A percentile compares a stretch with the other conserved stretches of the same genome.
Evolutionary conservation across 1,284 basidiomycete species (phyloP).

Genomic region (Pterula multifida): DNA sequence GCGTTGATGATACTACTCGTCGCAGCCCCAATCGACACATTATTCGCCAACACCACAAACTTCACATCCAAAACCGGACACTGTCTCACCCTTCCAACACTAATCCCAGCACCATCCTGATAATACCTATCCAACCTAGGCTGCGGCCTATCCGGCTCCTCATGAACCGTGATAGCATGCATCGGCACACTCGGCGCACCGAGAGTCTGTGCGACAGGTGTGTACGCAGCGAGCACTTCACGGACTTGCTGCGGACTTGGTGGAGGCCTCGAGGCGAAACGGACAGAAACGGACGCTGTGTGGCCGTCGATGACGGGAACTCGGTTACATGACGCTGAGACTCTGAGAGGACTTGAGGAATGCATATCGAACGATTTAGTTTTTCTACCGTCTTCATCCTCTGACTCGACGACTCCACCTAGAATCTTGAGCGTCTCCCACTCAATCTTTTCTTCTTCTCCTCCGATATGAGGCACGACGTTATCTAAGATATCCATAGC

Average conservation of each 20-base stretch:
- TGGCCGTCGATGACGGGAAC: slow-evolving; percentile 93
- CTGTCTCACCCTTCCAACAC: slow-evolving; percentile 84
- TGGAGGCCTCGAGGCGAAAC: slow-evolving; percentile 72
- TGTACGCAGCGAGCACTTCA: slow-evolving; percentile 68
- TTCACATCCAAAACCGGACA: slow-evolving; percentile 92
- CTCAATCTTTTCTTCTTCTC: slow-evolving; percentile 99
- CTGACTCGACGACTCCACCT: slow-evolving; percentile 53
- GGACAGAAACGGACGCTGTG: slow-evolving; percentile 78
- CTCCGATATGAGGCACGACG: slow-evolving; percentile 88
- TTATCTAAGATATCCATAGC: slow-evolving; percentile 94
- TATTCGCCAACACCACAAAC: slow-evolving; percentile 91
- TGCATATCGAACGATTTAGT: slow-evolving; percentile 77
- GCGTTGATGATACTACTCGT: slow-evolving; percentile 98
- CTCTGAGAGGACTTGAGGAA: slow-evolving; percentile 61
- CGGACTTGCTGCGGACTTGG: slow-evolving; percentile 85
- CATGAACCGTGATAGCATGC: slow-evolving; percentile 85
- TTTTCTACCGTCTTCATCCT: slow-evolving; percentile 5
- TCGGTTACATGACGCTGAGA: slow-evolving; percentile 88
- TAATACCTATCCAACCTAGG: slow-evolving; percentile 87
- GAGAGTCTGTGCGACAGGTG: slow-evolving; percentile 69
- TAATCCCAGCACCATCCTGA: slow-evolving; percentile 88
- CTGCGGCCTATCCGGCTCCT: slow-evolving; percentile 89
- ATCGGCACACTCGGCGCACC: slow-evolving; percentile 81
- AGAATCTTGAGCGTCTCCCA: slow-evolving; percentile 98
- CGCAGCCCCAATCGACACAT: slow-evolving; percentile 93